Evolutionary conservation across 805 yeast genomes (phyloP).

Genomic region (Torulaspora delbrueckii): DNA sequence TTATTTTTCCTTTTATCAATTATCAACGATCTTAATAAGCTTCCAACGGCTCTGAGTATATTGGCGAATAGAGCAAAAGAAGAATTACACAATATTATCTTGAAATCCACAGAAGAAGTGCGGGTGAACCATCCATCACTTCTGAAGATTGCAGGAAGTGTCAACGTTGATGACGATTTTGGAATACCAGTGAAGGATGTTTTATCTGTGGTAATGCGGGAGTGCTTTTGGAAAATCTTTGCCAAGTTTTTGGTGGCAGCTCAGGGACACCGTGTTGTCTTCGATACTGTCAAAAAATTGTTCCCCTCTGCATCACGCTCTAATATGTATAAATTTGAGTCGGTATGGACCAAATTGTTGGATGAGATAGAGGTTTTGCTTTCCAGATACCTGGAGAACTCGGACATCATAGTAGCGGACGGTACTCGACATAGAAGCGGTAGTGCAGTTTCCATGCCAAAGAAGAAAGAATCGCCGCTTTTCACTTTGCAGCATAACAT

Average conservation of each 20-base stretch:
- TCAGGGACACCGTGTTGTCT: constrained; percentile 64
- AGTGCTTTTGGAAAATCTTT: constrained; percentile 68
- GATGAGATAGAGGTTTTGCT: constrained; percentile 24
- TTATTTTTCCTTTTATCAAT: constrained; percentile 49
- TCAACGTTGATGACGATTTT: constrained; percentile 24
- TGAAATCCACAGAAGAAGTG: constrained; percentile 59
- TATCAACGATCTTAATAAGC: constrained; percentile 54
- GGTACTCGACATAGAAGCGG: constrained; percentile 4
- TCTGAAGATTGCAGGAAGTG: constrained; percentile 29
- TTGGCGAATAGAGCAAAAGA: constrained; percentile 50
- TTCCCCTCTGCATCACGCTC: constrained; percentile 24
- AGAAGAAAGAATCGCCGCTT: constrained; percentile 14
- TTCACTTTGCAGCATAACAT: constrained; percentile 29
- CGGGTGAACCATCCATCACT: constrained; percentile 50
- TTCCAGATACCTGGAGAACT: constrained; percentile 22
- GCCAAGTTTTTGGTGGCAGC: constrained; percentile 55
- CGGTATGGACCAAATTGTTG: constrained; percentile 44
- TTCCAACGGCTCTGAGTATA: constrained; percentile 53
- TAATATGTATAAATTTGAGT: constrained; percentile 36
- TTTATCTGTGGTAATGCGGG: constrained; percentile 54
- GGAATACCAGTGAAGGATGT: constrained; percentile 44
- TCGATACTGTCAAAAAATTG: constrained; percentile 45
- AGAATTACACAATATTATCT: constrained; percentile 62
- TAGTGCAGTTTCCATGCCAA: constrained; percentile 13
- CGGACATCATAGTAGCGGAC: constrained; percentile 7